Evolutionary conservation across 202 grass and related monocot species (phyloP).

Genomic region (Carex arenaria): DNA sequence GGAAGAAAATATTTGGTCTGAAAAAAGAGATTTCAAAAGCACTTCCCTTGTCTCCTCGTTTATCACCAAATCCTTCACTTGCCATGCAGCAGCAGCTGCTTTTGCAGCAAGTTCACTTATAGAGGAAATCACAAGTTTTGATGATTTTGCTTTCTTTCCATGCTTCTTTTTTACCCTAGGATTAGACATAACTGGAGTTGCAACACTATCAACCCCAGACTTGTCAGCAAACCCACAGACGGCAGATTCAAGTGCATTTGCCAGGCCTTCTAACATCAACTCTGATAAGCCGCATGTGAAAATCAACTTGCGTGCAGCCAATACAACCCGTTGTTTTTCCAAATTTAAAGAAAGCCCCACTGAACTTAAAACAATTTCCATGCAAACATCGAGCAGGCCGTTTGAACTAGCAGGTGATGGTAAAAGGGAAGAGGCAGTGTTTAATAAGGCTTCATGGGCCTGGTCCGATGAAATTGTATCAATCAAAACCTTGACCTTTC

Average conservation of each 20-base stretch:
- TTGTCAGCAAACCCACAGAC: conserved; percentile 43
- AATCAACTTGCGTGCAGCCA: conserved; percentile 66
- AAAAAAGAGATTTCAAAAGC: conserved; percentile 62
- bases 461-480: conserved; percentile 50
- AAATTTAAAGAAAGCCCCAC: conserved; percentile 41
- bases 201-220: conserved; percentile 33
- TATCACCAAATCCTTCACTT: conserved; percentile 64
- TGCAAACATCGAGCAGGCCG: conserved; percentile 51
- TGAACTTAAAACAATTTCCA: conserved; percentile 55
- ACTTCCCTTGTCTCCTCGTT: conserved; percentile 41
- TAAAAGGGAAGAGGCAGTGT: conserved; percentile 43
- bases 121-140: conserved; percentile 24
- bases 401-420: conserved; percentile 34
- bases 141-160: conserved; percentile 35
- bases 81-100: conserved; percentile 64
- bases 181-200: conserved; percentile 22
- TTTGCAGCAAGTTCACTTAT: conserved; percentile 42
- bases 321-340: conserved; percentile 41
- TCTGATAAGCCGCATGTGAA: conserved; percentile 47
- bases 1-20: conserved; percentile 49
- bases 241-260: conserved; percentile 57
- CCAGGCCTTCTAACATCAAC: conserved; percentile 71
- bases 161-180: conserved; percentile 50
- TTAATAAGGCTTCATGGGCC: conserved; percentile 65
- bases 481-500: conserved; percentile 57